Base-by-base conservation (phyloP, 345 rosid species). In the Geranium rotundifolium region DNA sequence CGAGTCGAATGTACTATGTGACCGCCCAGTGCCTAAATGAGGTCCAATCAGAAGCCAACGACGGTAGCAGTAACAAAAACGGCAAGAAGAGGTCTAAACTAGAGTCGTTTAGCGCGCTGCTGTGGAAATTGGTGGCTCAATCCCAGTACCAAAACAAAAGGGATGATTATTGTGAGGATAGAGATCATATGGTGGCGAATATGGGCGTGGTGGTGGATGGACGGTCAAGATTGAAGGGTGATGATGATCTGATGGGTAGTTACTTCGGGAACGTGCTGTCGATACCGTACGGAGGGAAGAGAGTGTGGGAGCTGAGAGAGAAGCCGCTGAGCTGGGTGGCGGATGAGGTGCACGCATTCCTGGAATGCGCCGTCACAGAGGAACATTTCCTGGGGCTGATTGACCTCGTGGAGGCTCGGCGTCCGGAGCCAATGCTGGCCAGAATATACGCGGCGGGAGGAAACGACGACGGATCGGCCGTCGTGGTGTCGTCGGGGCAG, bases 401-500 rank as follows among this genome's bases (percentile, higher is more conserved):
- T 59, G 96, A 89, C 64, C 86, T 89, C 89, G 89, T 89, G 14
- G 90, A 89, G 72, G 81, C 77, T 1, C 84, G 56, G 9, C 80
- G 86, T 7, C 96, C 96, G 0, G 72, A 66, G 56, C 82, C 80
- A 1, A 73, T 75, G 15, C 6, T 82, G 65, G 70, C 89, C 20
- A 89, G 71, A 79, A 79, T 89, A 27, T 86, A 84, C 58, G 15
- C 69, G 15, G n/a, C 18, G 82, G 67, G 17, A 68, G 65, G n/a
- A n/a, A n/a, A n/a, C 0, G 76, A 76, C 0, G 84, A 78, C 4
- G 84, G 77, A n/a, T 88, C 90, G 0, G 82, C 90, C 1, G 68
- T 89, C 20, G 93, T 86, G 66, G 85, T 89, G 58, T 89, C 96
- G 7, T 89, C 90, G 1, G 93, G 96, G 6, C 89, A 76, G 56